Base-by-base conservation (phyloP, 78 protist species). In the Acrasis kona region DNA sequence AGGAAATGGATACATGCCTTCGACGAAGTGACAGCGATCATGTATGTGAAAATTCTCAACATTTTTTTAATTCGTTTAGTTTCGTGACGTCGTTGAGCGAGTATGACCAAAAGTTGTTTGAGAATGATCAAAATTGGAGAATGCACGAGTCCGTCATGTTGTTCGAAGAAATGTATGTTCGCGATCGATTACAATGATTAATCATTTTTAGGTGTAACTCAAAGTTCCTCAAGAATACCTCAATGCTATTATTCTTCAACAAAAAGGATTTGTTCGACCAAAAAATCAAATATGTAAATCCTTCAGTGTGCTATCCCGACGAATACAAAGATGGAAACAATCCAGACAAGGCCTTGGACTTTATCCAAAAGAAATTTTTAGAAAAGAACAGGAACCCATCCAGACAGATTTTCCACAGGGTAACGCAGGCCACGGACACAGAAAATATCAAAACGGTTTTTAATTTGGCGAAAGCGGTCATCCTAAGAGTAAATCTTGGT, bases 1-100 rank as follows among this genome's bases (percentile, higher is more conserved):
- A 39, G 77, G 37, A 95, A 92, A 85, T 95, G 98, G 98, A 91
- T 95, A 78, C 96, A 95, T 79, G 83, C 89, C 58, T 88, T 88
- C 75, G 86, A 86, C 39, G 83, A 79, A 2, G 87, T 85, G 29
- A 89, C 90, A n/a, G 90, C 89, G 6, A 80, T 85, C 67, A 36
- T 89, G n/a, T n/a, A n/a, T n/a, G n/a, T n/a, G n/a, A n/a, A n/a
- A n/a, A n/a, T n/a, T n/a, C n/a, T n/a, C n/a, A n/a, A n/a, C n/a
- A n/a, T n/a, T n/a, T n/a, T n/a, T n/a, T n/a, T n/a, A n/a, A n/a
- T n/a, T n/a, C n/a, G n/a, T n/a, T n/a, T n/a, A n/a, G n/a, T 41
- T 89, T 90, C 70, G 80, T 83, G 29, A 85, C 70, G 67, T 72
- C 91, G 4, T 64, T 89, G 37, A 73, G 75, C 41, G 93, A 89